Evolutionary conservation across 495 filamentous ascomycete genomes (phyloP).

Genomic region (Glonium stellatum): DNA sequence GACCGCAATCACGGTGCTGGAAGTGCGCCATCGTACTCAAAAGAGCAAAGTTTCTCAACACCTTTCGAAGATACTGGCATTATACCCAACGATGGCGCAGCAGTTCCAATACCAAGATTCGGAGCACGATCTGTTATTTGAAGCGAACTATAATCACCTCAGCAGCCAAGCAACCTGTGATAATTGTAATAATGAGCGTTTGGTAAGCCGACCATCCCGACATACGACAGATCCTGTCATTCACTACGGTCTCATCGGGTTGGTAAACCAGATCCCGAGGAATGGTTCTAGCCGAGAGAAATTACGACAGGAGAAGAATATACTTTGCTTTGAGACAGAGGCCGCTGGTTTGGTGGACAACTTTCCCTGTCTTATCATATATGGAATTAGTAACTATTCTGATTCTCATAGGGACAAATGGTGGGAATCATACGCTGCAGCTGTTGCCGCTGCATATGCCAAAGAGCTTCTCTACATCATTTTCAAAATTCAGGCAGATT

Average conservation of each 20-base stretch:
- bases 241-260: conserved; percentile 5
- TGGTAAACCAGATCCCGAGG: background rate
- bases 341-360: conserved; percentile 39
- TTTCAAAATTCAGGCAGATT: too few species aligned
- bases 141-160: background rate
- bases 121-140: background rate
- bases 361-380: conserved; percentile 37
- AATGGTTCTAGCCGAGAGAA: background rate
- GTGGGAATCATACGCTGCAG: conserved; percentile 36
- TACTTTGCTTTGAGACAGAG: background rate
- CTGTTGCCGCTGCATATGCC: conserved; percentile 32
- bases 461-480: conserved; percentile 34
- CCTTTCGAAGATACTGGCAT: background rate
- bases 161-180: too few species aligned
- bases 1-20: conserved; percentile 29
- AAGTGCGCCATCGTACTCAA: background rate
- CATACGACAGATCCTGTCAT: background rate
- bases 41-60: background rate
- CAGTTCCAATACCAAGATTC: background rate
- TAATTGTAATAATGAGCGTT: background rate
- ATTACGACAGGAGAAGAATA: background rate
- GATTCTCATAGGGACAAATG: conserved; percentile 38
- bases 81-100: too few species aligned
- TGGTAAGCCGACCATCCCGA: background rate
- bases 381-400: conserved; percentile 37